phyloP scores from a whole-genome alignment of 352 stramenopile genomes.

The Globisporangium nodosum region DNA sequence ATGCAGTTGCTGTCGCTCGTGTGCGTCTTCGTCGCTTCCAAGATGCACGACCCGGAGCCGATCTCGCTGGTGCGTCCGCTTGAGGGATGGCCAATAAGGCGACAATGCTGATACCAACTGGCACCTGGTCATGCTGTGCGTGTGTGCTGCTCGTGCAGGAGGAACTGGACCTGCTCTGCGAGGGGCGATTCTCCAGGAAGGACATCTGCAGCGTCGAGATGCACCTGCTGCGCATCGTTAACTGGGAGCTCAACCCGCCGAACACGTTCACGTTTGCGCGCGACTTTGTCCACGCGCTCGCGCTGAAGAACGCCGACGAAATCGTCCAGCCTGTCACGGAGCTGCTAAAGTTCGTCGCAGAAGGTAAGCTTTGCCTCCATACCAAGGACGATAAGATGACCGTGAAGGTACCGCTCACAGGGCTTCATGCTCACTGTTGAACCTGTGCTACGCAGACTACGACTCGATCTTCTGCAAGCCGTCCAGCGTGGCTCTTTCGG shows the following conservation, averaged over 20 bases:
- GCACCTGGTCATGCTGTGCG: too few species aligned
- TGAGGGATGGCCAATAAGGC: background rate
- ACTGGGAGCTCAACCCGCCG: conserved; percentile 64
- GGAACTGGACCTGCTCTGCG: conserved; percentile 70
- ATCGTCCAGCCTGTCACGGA: conserved; percentile 9
- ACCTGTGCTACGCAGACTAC: background rate
- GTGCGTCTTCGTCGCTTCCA: conserved; percentile 64
- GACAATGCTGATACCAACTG: background rate
- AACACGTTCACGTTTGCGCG: conserved; percentile 61
- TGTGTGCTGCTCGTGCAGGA: conserved; percentile 13
- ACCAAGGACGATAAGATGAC: background rate
- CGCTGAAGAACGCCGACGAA: conserved; percentile 25
- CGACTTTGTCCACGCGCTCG: conserved; percentile 45
- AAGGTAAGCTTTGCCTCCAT: conserved; percentile 1
- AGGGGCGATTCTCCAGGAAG: conserved; percentile 57
- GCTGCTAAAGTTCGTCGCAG: conserved; percentile 8
- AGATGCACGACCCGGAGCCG: conserved; percentile 67
- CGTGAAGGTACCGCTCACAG: background rate
- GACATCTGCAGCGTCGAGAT: conserved; percentile 58
- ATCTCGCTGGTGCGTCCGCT: conserved; percentile 33
- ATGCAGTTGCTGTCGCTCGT: conserved; percentile 73
- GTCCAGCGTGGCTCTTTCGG: conserved; percentile 38
- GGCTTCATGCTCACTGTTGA: background rate
- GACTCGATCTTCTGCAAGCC: conserved; percentile 27
- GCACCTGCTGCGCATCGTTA: conserved; percentile 44